phyloP scores from a whole-genome alignment of 345 rosid genomes.

The Arabis hirsuta region DNA sequence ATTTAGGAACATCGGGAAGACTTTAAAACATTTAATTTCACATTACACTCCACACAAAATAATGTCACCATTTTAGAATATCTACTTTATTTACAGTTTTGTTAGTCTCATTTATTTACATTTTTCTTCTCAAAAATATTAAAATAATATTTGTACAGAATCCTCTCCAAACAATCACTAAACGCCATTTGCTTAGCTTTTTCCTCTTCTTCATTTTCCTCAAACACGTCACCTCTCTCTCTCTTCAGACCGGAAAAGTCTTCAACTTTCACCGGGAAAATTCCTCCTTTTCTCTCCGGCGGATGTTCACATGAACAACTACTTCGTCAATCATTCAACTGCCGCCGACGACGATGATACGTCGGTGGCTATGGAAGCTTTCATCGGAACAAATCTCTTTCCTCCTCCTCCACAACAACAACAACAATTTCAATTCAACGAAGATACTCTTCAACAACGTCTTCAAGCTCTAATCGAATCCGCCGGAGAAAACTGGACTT shows the following conservation, averaged over 20 bases:
- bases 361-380: constrained; percentile 92
- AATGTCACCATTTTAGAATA: no score
- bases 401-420: constrained; percentile 32
- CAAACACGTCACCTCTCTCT: constrained; percentile 36
- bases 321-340: constrained; percentile 51
- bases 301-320: constrained; percentile 35
- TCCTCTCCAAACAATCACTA: constrained; percentile 31
- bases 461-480: constrained; percentile 86
- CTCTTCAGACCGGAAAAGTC: constrained; percentile 31
- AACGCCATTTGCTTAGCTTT: constrained; percentile 39
- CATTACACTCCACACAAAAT: no score
- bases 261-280: constrained; percentile 26
- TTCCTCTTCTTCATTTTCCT: constrained; percentile 20
- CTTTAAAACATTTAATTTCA: no score
- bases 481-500: constrained; percentile 80
- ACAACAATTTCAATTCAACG: constrained; percentile 50
- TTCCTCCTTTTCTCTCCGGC: background rate
- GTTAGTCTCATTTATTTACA: no score
- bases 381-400: constrained; percentile 80
- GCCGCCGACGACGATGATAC: constrained; percentile 68
- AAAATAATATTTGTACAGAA: constrained; percentile 9
- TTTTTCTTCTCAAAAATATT: no score
- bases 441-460: constrained; percentile 91
- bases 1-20: no score
- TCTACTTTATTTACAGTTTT: no score